A percentile compares a stretch with the other conserved stretches of the same genome.
phyloP scores from a whole-genome alignment of 805 yeast genomes.

The Hanseniaspora vineae region DNA sequence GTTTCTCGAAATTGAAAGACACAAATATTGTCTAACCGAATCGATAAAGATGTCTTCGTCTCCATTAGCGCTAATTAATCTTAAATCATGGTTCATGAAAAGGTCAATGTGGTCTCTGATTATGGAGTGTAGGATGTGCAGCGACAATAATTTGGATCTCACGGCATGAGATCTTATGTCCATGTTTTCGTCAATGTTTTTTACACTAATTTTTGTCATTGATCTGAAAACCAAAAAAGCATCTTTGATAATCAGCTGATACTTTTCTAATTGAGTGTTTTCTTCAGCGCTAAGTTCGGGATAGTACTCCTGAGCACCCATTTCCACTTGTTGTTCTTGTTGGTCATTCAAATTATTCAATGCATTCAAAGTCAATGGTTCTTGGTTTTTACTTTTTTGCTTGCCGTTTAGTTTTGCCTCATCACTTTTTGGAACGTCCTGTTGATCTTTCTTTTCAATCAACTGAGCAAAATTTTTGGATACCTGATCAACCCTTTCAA shows the following conservation, averaged over 20 bases:
- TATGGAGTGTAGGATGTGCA: slow-evolving; percentile 78
- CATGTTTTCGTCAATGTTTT: slow-evolving; percentile 63
- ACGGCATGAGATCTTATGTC: slow-evolving; percentile 88
- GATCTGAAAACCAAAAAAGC: slow-evolving; percentile 89
- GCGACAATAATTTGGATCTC: slow-evolving; percentile 77
- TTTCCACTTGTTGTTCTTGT: slow-evolving; percentile 41
- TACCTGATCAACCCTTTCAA: slow-evolving; percentile 49
- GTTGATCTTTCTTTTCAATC: too few relatives aligned
- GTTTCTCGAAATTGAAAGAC: slow-evolving; percentile 74
- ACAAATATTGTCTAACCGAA: slow-evolving; percentile 73
- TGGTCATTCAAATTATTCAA: slow-evolving; percentile 45
- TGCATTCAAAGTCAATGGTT: slow-evolving; percentile 44
- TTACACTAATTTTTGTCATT: slow-evolving; percentile 85
- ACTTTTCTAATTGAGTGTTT: slow-evolving; percentile 33
- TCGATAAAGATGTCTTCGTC: slow-evolving; percentile 55
- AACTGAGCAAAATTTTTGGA: slow-evolving; percentile 8
- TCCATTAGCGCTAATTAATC: slow-evolving; percentile 33
- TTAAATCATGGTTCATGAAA: slow-evolving; percentile 48
- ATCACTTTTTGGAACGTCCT: too few relatives aligned
- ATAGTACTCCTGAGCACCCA: slow-evolving; percentile 23
- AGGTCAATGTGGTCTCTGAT: slow-evolving; percentile 75
- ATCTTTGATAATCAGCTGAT: slow-evolving; percentile 65
- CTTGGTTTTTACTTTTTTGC: slow-evolving; percentile 9
- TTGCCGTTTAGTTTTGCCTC: not conserved
- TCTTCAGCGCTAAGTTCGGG: slow-evolving; percentile 6